Conservation (phyloP, 179 eudicot genomes). For the Spergularia azorica region DNA sequence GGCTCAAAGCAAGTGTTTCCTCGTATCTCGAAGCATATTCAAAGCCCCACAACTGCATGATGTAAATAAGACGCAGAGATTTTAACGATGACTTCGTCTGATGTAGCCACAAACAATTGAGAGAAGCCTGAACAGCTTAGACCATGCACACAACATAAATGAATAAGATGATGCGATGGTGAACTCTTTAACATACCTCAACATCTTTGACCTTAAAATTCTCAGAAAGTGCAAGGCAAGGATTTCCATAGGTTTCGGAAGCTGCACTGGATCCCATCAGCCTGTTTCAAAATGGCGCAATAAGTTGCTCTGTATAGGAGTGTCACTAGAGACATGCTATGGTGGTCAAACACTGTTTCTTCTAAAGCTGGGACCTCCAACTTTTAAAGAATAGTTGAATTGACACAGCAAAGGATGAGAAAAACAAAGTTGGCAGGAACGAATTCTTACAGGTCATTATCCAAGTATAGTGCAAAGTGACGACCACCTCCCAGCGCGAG, state of each 20-base stretch:
- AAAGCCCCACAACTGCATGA: slow-evolving; percentile 91
- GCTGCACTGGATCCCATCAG: slow-evolving; percentile 86
- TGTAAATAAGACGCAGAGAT: not conserved
- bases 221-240: slow-evolving; percentile 68
- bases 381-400: not conserved
- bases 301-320: not conserved
- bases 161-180: not conserved
- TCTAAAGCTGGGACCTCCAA: not conserved
- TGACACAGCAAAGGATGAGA: no score
- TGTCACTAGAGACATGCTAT: not conserved
- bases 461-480: slow-evolving; percentile 91
- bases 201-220: slow-evolving; percentile 88
- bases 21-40: slow-evolving; percentile 84
- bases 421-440: slow-evolving; percentile 11
- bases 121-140: not conserved
- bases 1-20: slow-evolving; percentile 62
- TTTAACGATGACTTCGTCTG: not conserved
- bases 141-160: not conserved
- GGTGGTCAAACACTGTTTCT: not conserved
- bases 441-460: slow-evolving; percentile 76
- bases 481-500: slow-evolving; percentile 91
- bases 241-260: slow-evolving; percentile 91
- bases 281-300: slow-evolving; percentile 34
- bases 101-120: not conserved
- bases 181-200: slow-evolving; percentile 53